phyloP scores from a whole-genome alignment of 805 yeast genomes.

The Candida pseudoglaebosa region DNA sequence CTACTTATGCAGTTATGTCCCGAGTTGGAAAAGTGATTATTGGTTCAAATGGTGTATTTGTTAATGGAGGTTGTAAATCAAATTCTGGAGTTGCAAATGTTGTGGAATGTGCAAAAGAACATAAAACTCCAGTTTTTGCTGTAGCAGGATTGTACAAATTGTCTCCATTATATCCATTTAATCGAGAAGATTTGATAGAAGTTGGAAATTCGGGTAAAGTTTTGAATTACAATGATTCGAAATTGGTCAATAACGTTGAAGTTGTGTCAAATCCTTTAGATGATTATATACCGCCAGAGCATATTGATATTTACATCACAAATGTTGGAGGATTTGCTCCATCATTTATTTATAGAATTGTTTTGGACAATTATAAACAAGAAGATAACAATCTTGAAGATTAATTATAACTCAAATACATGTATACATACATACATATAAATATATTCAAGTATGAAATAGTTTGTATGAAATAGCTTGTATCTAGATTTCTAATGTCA shows the following conservation, averaged over 20 bases:
- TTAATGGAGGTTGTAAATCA: slow-evolving; percentile 92
- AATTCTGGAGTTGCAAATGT: slow-evolving; percentile 89
- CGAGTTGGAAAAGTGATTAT: slow-evolving; percentile 94
- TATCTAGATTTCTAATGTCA: neutral
- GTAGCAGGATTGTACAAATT: slow-evolving; percentile 92
- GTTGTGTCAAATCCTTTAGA: slow-evolving; percentile 79
- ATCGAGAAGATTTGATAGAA: slow-evolving; percentile 76
- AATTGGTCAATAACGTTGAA: slow-evolving; percentile 66
- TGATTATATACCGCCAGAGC: slow-evolving; percentile 91
- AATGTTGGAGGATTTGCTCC: slow-evolving; percentile 97
- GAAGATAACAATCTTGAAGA: slow-evolving; percentile 68
- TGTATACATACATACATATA: too few species aligned
- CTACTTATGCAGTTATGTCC: slow-evolving; percentile 93
- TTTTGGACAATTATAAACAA: slow-evolving; percentile 86
- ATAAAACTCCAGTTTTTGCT: slow-evolving; percentile 92
- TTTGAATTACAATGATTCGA: slow-evolving; percentile 67
- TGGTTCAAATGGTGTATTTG: slow-evolving; percentile 89
- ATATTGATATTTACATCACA: slow-evolving; percentile 89
- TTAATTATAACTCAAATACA: too few species aligned
- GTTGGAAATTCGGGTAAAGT: slow-evolving; percentile 94
- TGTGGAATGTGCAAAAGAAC: slow-evolving; percentile 93
- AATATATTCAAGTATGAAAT: too few species aligned
- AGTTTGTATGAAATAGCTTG: too few species aligned
- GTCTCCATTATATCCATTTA: slow-evolving; percentile 89
- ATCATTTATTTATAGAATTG: slow-evolving; percentile 90